A percentile compares a stretch with the other conserved stretches of the same genome.
phyloP scores from a whole-genome alignment of 75 land plant genomes.

The Pseudotsuga menziesii region DNA sequence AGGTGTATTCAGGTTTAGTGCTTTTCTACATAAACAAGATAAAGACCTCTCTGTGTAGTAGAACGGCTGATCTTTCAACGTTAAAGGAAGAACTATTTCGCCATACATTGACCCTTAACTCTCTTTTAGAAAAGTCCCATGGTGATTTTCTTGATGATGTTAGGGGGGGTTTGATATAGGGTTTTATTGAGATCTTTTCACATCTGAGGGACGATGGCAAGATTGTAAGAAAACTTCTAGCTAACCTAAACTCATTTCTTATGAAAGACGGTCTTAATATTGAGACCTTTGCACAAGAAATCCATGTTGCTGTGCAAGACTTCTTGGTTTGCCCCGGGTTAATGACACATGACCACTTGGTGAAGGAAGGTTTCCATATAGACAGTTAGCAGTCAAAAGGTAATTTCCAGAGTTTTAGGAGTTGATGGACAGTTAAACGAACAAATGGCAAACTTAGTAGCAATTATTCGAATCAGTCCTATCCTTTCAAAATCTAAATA shows the following conservation, averaged over 20 bases:
- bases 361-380: too few relatives aligned
- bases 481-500: too few relatives aligned
- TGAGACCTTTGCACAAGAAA: conserved; percentile 44
- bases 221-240: conserved; percentile 70
- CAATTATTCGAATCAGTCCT: too few relatives aligned
- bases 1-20: conserved; percentile 62
- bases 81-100: conserved; percentile 82
- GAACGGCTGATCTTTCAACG: conserved; percentile 17
- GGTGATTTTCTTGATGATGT: conserved; percentile 67
- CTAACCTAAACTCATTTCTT: conserved; percentile 67
- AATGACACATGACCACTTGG: conserved; percentile 66
- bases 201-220: conserved; percentile 78
- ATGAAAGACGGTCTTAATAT: conserved; percentile 85
- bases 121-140: conserved; percentile 76
- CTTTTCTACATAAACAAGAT: conserved; percentile 60
- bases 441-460: too few relatives aligned
- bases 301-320: conserved; percentile 54
- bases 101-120: conserved; percentile 46
- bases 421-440: too few relatives aligned
- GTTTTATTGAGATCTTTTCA: conserved; percentile 61
- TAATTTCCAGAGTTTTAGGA: too few relatives aligned
- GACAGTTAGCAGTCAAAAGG: too few relatives aligned
- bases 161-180: conserved; percentile 47
- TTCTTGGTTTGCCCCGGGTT: conserved; percentile 72
- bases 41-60: conserved; percentile 25